These are phyloP conservation scores for Cudoniella acicularis DNA, from an alignment of 495 filamentous ascomycete species.

Conservation along the genomic window DNA sequence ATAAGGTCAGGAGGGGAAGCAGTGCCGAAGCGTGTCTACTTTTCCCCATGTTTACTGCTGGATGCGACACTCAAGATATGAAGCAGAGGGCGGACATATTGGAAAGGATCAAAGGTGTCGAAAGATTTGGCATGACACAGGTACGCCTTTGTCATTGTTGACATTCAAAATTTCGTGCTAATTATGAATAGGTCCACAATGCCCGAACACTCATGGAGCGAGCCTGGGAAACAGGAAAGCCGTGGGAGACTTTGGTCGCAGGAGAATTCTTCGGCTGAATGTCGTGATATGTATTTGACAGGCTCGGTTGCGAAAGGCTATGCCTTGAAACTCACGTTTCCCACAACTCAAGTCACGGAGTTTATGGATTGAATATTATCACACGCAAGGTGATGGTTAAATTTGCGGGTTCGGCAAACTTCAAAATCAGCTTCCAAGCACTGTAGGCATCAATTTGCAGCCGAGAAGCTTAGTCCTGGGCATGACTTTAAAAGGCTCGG, in stretches of 20 bases:
- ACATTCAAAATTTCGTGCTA: conserved; percentile 9
- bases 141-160: not conserved
- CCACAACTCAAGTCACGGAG: too few relatives aligned
- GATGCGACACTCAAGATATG: conserved; percentile 63
- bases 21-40: conserved; percentile 73
- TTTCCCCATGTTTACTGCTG: conserved; percentile 83
- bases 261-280: conserved; percentile 63
- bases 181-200: conserved; percentile 46
- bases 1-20: conserved; percentile 59
- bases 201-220: conserved; percentile 62
- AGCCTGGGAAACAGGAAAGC: conserved; percentile 59
- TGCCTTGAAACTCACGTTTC: too few relatives aligned
- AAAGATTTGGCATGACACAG: conserved; percentile 71
- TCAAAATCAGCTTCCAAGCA: too few relatives aligned
- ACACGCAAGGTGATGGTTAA: too few relatives aligned
- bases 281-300: too few relatives aligned
- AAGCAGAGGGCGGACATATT: conserved; percentile 57
- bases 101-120: conserved; percentile 63
- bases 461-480: conserved; percentile 31
- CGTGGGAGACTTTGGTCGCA: conserved; percentile 60
- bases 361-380: too few relatives aligned
- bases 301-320: too few relatives aligned
- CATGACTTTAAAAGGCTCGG: conserved; percentile 34
- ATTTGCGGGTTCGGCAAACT: too few relatives aligned
- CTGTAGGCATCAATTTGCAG: too few relatives aligned